These are phyloP conservation scores for Coemansia aciculifera DNA, from an alignment of 192 early-diverging fungal genomes.

Conservation along the genomic window DNA sequence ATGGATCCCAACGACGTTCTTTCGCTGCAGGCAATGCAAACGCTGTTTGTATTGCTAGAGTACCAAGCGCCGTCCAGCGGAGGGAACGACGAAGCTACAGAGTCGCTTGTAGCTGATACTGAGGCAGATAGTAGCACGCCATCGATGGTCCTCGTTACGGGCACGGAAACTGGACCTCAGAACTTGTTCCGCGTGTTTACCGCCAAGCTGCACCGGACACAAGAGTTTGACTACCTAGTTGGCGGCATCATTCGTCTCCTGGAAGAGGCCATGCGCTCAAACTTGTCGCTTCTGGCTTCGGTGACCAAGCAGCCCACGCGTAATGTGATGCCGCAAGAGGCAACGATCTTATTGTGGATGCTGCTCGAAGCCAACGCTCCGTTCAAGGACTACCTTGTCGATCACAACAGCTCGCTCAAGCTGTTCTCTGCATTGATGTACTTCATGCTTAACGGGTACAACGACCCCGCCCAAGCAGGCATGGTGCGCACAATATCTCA, in stretches of 20 bases:
- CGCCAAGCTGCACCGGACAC: constrained; percentile 75
- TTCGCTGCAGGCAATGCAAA: constrained; percentile 70
- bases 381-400: constrained; percentile 47
- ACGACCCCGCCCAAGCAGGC: constrained; percentile 57
- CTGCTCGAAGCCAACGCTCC: constrained; percentile 74
- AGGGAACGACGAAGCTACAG: not conserved
- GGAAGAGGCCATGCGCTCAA: constrained; percentile 70
- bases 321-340: constrained; percentile 59
- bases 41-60: constrained; percentile 64
- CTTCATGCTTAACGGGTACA: constrained; percentile 52
- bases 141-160: constrained; percentile 38
- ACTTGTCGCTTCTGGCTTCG: constrained; percentile 45
- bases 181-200: constrained; percentile 81
- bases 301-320: constrained; percentile 38
- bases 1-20: constrained; percentile 72
- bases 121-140: constrained; percentile 29
- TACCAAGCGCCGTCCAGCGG: constrained; percentile 56
- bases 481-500: constrained; percentile 66
- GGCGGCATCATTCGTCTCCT: constrained; percentile 79
- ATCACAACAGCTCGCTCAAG: constrained; percentile 45
- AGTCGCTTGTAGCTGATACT: not conserved
- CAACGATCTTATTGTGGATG: constrained; percentile 84
- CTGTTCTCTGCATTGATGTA: constrained; percentile 46
- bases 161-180: constrained; percentile 46
- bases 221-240: constrained; percentile 82